Conservation (phyloP, 2,329 filamentous ascomycete species). For the Seiridium cupressi region DNA sequence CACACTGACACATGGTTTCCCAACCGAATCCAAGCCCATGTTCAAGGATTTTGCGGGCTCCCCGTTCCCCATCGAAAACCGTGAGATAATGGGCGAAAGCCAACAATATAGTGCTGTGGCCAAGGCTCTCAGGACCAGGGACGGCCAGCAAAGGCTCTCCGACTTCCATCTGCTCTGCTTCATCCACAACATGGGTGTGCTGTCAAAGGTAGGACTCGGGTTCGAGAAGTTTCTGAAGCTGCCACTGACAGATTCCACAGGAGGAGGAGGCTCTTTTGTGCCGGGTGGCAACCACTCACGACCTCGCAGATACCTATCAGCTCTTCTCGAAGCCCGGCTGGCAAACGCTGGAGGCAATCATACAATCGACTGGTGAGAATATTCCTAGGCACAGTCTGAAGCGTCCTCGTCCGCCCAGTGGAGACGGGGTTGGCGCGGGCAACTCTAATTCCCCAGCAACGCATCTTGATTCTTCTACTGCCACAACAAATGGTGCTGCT, state of each 20-base stretch:
- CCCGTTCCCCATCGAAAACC: conserved; percentile 88
- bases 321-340: conserved; percentile 86
- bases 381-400: conserved; percentile 60
- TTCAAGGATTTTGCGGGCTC: conserved; percentile 75
- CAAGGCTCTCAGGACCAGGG: conserved; percentile 63
- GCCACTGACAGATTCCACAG: conserved; percentile 43
- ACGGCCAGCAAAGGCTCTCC: conserved; percentile 67
- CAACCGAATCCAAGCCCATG: conserved; percentile 71
- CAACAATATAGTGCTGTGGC: conserved; percentile 73
- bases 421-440: conserved; percentile 22
- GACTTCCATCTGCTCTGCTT: conserved; percentile 96
- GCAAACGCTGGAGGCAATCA: conserved; percentile 89
- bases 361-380: conserved; percentile 97
- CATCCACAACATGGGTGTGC: conserved; percentile 73
- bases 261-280: conserved; percentile 86
- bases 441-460: conserved; percentile 10
- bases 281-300: conserved; percentile 77
- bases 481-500: conserved; percentile 5
- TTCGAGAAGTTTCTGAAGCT: neutral
- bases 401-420: conserved; percentile 50
- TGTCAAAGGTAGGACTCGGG: conserved; percentile 70
- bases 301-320: conserved; percentile 77
- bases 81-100: conserved; percentile 79
- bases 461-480: neutral
- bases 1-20: conserved; percentile 95